A percentile compares a stretch with the other conserved stretches of the same genome.
Conservation (phyloP, 2,329 filamentous ascomycete species). For the Aspergillus pseudoglaucus region DNA sequence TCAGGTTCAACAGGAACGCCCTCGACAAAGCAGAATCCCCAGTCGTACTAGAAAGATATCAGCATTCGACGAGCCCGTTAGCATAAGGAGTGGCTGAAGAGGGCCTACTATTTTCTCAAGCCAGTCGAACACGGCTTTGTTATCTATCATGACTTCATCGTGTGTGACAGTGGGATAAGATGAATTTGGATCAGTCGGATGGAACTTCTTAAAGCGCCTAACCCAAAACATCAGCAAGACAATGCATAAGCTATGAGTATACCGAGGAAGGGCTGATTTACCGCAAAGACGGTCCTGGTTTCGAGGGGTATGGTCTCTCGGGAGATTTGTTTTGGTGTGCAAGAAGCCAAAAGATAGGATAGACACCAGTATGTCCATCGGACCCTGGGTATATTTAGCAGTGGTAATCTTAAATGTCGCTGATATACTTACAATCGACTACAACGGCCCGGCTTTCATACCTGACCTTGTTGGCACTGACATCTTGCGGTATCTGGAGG, state of each 20-base stretch:
- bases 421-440: constrained; percentile 43
- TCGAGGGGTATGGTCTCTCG: constrained; percentile 5
- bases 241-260: background rate
- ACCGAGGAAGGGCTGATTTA: background rate
- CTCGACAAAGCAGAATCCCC: constrained; percentile 73
- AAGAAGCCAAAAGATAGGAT: constrained; percentile 57
- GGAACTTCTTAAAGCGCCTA: constrained; percentile 35
- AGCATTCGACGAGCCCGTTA: background rate
- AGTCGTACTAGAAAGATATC: constrained; percentile 47
- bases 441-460: constrained; percentile 34
- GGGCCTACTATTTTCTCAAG: constrained; percentile 52
- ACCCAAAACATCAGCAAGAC: constrained; percentile 1
- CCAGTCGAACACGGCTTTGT: constrained; percentile 54
- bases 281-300: background rate
- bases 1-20: constrained; percentile 62
- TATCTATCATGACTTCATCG: constrained; percentile 53
- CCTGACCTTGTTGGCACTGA: constrained; percentile 30
- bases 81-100: background rate
- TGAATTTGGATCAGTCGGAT: constrained; percentile 24
- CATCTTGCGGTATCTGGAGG: constrained; percentile 42
- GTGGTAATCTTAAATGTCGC: background rate
- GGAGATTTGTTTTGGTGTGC: constrained; percentile 35
- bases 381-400: constrained; percentile 47
- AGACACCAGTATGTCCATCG: constrained; percentile 63
- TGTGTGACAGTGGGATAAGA: constrained; percentile 56